A percentile compares a stretch with the other conserved stretches of the same genome.
Evolutionary conservation across 495 filamentous ascomycete genomes (phyloP).

Genomic region (Annulohypoxylon moriforme): DNA sequence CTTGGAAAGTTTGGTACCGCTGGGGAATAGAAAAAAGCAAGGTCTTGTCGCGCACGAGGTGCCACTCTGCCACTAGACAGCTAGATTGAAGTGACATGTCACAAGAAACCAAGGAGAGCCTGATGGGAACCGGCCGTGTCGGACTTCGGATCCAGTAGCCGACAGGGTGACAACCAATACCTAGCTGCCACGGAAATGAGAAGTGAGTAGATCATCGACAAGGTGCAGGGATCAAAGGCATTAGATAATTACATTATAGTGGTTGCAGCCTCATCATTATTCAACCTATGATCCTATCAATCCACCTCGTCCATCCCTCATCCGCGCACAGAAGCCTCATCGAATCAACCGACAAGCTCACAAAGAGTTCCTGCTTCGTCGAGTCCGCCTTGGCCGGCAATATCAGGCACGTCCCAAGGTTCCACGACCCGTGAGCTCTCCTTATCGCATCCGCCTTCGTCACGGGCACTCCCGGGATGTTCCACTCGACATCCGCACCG

Average conservation of each 20-base stretch:
- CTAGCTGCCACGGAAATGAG: conserved; percentile 45
- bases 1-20: conserved; percentile 37
- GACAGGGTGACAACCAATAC: conserved; percentile 44
- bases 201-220: conserved; percentile 45
- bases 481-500: conserved; percentile 50
- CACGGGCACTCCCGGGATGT: conserved; percentile 48
- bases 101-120: conserved; percentile 24
- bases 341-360: conserved; percentile 49
- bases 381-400: conserved; percentile 47
- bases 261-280: conserved; percentile 41
- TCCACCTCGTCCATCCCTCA: conserved; percentile 49
- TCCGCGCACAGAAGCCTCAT: conserved; percentile 50
- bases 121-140: conserved; percentile 34
- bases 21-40: conserved; percentile 37
- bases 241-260: conserved; percentile 47
- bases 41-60: conserved; percentile 37
- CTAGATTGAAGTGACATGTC: conserved; percentile 43
- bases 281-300: conserved; percentile 50
- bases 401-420: conserved; percentile 49
- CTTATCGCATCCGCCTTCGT: conserved; percentile 49
- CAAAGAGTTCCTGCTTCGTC: conserved; percentile 46
- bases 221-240: conserved; percentile 40
- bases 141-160: conserved; percentile 34
- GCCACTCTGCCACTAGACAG: too few species aligned
- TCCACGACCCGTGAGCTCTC: conserved; percentile 47